Evolutionary conservation across 306 rosid species (phyloP), one percentile per base, ranked within the genome.

Genomic region (Trichosanthes cucumerina): DNA sequence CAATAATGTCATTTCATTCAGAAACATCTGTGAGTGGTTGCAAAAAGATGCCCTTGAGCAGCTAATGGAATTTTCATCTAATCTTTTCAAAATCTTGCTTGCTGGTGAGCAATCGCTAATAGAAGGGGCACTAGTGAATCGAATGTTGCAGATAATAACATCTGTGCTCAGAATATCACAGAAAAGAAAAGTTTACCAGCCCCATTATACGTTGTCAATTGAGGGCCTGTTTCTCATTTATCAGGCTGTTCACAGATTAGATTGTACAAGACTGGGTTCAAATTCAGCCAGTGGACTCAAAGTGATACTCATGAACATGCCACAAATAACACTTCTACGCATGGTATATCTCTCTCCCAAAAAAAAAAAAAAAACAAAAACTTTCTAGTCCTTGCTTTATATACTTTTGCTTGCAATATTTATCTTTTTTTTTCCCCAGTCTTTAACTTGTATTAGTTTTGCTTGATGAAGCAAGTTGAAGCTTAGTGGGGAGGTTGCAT

Each of bases 1-100:
- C 84, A 85, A 83, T 79, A 84, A 83, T 86, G 90, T 85, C 69
- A 81, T 86, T 84, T 88, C 87, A 72, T 85, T 76, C 15, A 87
- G 88, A 87, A 88, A 82, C 81, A 83, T 88, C 52, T 81, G 72
- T 76, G 93, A 90, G 77, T 95, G 97, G 98, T 80, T 95, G 85
- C 91, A 85, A 84, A 86, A 83, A 68, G 44, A 80, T 76, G 96
- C 93, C 78, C 93, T 95, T 69, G 97, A 88, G 90, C 97, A 89
- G 89, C 93, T 95, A 70, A 87, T 78, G 80, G 97, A 87, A 74
- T 88, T 95, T 72, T 78, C 91, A 19, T 87, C 90, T 57, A 87
- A 82, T 79, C 88, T 95, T 58, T 86, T 79, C 83, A 82, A 80
- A 78, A 83, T 87, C 75, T 47, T 95, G 78, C 76, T 83, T 58